phyloP scores from a whole-genome alignment of 495 filamentous ascomycete species.

The Aspergillus indologenus region DNA sequence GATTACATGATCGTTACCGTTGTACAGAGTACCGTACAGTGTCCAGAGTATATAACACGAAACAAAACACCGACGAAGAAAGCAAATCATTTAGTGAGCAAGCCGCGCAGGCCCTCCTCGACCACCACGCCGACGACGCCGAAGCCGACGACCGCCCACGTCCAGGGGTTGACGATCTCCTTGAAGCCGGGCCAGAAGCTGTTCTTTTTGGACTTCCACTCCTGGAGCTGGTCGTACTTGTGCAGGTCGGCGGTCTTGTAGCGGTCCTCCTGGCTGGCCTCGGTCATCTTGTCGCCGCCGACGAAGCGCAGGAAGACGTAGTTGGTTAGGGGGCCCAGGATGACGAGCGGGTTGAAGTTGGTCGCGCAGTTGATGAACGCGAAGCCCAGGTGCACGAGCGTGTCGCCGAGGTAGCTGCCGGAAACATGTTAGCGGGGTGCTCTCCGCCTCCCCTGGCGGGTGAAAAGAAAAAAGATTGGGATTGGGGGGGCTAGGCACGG shows the following conservation, averaged over 20 bases:
- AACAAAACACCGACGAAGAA: not conserved
- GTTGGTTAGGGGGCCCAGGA: constrained; percentile 55
- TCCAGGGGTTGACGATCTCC: constrained; percentile 52
- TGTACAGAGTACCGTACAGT: no score
- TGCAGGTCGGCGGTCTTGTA: constrained; percentile 43
- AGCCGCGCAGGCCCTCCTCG: constrained; percentile 23
- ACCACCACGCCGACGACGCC: constrained; percentile 36
- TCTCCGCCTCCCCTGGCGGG: no score
- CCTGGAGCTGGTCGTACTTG: constrained; percentile 49
- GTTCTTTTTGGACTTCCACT: constrained; percentile 51
- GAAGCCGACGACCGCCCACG: constrained; percentile 46
- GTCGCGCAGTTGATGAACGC: constrained; percentile 44
- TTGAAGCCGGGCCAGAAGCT: constrained; percentile 52
- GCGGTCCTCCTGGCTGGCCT: constrained; percentile 46
- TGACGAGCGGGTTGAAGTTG: constrained; percentile 48
- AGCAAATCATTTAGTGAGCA: not conserved
- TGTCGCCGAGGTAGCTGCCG: constrained; percentile 55
- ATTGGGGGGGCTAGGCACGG: not conserved
- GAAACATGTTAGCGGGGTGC: not conserved
- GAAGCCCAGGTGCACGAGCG: constrained; percentile 47
- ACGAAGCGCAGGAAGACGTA: constrained; percentile 55
- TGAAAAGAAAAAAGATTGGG: no score
- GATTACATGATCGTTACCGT: not conserved
- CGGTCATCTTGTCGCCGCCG: constrained; percentile 53
- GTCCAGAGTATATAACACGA: no score